These are phyloP conservation scores for Mortierella claussenii DNA, from an alignment of 192 early-diverging fungal genomes.

Conservation along the genomic window DNA sequence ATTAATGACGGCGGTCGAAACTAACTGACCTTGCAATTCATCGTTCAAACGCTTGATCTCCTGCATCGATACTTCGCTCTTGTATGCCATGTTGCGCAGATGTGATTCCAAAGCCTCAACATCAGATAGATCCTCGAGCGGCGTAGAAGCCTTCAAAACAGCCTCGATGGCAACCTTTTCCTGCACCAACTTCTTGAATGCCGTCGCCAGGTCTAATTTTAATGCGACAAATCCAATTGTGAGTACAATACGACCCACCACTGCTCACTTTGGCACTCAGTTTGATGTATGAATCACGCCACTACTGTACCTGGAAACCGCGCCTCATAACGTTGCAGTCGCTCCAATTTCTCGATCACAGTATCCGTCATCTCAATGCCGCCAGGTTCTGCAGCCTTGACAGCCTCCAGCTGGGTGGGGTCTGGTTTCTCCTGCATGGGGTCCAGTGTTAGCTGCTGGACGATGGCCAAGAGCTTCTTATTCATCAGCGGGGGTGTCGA, in stretches of 20 bases:
- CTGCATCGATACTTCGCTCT: conserved; percentile 54
- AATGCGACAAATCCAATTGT: background rate
- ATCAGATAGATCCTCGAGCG: conserved; percentile 50
- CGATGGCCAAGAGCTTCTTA: conserved; percentile 21
- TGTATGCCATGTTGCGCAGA: conserved; percentile 51
- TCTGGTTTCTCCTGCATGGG: conserved; percentile 48
- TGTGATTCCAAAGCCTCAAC: conserved; percentile 54
- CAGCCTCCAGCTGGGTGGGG: conserved; percentile 29
- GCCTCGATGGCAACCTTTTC: conserved; percentile 54
- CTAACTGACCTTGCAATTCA: conserved; percentile 32
- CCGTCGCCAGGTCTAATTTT: conserved; percentile 35
- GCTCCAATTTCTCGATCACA: conserved; percentile 44
- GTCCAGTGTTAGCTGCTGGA: conserved; percentile 45
- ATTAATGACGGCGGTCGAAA: too few species aligned
- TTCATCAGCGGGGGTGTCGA: conserved; percentile 1
- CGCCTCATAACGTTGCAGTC: conserved; percentile 50
- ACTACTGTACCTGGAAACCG: conserved; percentile 46
- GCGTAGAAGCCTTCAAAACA: conserved; percentile 47
- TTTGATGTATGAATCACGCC: background rate
- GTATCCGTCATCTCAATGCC: conserved; percentile 41
- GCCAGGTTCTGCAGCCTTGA: conserved; percentile 46
- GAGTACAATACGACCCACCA: background rate
- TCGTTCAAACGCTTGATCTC: conserved; percentile 53
- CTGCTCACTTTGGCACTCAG: background rate
- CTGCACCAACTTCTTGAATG: conserved; percentile 50